Percentiles rank a stretch among this genome's conserved stretches.
These are phyloP conservation scores for Coniochaeta hoffmannii DNA, from an alignment of 2,329 filamentous ascomycete genomes.

Conservation along the genomic window DNA sequence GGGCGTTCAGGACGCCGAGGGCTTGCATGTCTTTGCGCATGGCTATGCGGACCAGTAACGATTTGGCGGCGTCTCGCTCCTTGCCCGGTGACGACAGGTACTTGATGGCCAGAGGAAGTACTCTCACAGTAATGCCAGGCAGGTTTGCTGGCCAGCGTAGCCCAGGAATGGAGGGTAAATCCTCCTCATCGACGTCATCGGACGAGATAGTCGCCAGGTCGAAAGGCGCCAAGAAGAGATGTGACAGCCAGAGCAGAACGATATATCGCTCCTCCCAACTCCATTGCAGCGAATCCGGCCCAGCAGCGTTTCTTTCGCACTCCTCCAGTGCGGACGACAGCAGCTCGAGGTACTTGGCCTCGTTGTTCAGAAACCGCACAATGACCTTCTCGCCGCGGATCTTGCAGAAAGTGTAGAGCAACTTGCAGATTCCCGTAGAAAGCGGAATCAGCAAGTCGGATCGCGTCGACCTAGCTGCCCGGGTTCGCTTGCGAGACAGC, in stretches of 20 bases:
- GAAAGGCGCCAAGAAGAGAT: slow-evolving; percentile 79
- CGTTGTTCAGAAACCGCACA: slow-evolving; percentile 82
- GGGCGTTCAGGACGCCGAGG: slow-evolving; percentile 58
- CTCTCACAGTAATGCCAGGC: slow-evolving; percentile 62
- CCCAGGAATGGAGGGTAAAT: slow-evolving; percentile 33
- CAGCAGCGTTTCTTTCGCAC: slow-evolving; percentile 28
- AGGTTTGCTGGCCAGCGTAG: slow-evolving; percentile 51
- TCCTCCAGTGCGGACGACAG: slow-evolving; percentile 69
- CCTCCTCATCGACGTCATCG: slow-evolving; percentile 38
- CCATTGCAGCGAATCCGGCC: slow-evolving; percentile 29
- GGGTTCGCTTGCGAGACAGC: slow-evolving; percentile 34
- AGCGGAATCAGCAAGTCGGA: slow-evolving; percentile 44
- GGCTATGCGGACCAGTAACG: slow-evolving; percentile 72
- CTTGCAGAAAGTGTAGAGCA: slow-evolving; percentile 91
- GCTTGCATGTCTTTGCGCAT: slow-evolving; percentile 83
- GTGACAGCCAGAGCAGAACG: slow-evolving; percentile 78
- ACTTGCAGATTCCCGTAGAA: slow-evolving; percentile 63
- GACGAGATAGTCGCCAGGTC: slow-evolving; percentile 81
- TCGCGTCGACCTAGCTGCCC: slow-evolving; percentile 16
- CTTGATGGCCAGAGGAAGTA: slow-evolving; percentile 63
- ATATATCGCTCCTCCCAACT: slow-evolving; percentile 87
- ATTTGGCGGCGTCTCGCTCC: slow-evolving; percentile 81
- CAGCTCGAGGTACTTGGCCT: slow-evolving; percentile 76
- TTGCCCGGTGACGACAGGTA: slow-evolving; percentile 74
- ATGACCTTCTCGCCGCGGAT: slow-evolving; percentile 90